Evolutionary conservation across 139 green algal species (phyloP).

Genomic region (Tetratostichococcus sp.): DNA sequence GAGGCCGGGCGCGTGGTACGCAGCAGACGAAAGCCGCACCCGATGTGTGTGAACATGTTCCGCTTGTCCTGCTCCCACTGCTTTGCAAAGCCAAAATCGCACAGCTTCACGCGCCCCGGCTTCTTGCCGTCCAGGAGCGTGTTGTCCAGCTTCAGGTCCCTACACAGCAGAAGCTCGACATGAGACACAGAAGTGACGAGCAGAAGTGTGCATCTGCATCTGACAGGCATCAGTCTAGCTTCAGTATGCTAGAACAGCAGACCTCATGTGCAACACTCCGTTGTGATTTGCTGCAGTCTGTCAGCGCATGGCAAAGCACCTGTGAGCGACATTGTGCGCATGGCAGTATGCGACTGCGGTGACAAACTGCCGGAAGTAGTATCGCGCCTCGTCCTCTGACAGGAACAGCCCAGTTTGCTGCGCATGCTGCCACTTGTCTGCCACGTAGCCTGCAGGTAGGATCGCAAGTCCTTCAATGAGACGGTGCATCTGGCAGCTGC

Average conservation of each 20-base stretch:
- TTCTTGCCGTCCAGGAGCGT: conserved; percentile 71
- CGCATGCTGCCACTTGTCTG: conserved; percentile 57
- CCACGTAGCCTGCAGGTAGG: conserved; percentile 61
- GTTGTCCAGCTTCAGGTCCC: conserved; percentile 75
- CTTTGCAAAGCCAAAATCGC: conserved; percentile 72
- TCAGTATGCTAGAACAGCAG: too few species aligned
- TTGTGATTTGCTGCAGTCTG: too few species aligned
- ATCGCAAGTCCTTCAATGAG: too few species aligned
- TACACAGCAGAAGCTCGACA: too few species aligned
- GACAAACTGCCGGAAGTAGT: conserved; percentile 89
- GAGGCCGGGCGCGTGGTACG: too few species aligned
- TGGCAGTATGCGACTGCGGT: conserved; percentile 88
- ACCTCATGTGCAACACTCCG: too few species aligned
- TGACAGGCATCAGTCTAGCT: too few species aligned
- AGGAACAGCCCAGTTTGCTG: conserved; percentile 68
- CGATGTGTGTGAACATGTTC: conserved; percentile 82
- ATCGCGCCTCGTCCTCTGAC: conserved; percentile 77
- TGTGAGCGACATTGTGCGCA: conserved; percentile 76
- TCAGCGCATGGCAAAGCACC: conserved; percentile 1
- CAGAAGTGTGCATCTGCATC: too few species aligned
- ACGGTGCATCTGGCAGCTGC: too few species aligned
- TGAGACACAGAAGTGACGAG: too few species aligned
- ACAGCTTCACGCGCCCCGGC: conserved; percentile 72
- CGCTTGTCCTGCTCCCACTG: conserved; percentile 42
- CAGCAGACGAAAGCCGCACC: conserved; percentile 5